phyloP scores from a whole-genome alignment of 2,329 filamentous ascomycete genomes.

The Karstenula rhodostoma region DNA sequence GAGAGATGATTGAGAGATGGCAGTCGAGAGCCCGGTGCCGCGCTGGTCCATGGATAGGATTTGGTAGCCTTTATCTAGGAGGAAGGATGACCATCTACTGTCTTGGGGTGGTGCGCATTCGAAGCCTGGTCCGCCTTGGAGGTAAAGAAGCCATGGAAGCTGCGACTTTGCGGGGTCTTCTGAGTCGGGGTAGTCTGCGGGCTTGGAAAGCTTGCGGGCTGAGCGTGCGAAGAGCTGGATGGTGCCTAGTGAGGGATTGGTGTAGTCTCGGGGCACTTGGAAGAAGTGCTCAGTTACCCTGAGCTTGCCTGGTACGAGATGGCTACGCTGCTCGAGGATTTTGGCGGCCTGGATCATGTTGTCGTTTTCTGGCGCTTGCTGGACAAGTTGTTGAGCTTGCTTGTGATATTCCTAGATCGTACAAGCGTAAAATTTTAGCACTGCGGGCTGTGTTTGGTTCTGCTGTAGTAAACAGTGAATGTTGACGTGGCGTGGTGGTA shows the following conservation, averaged over 20 bases:
- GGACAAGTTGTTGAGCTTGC: neutral
- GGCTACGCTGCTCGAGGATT: conserved; percentile 56
- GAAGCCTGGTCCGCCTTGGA: conserved; percentile 87
- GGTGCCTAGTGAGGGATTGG: conserved; percentile 64
- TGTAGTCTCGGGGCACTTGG: conserved; percentile 83
- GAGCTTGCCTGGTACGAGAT: conserved; percentile 70
- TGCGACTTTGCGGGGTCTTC: conserved; percentile 56
- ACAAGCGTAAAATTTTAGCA: neutral
- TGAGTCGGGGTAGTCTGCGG: conserved; percentile 64
- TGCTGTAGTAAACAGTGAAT: neutral
- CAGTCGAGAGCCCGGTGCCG: conserved; percentile 84
- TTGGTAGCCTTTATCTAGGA: conserved; percentile 84
- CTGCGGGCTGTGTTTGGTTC: neutral
- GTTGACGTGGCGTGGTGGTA: neutral
- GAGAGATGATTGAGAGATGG: conserved; percentile 78
- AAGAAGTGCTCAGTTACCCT: conserved; percentile 85
- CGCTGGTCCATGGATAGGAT: conserved; percentile 87
- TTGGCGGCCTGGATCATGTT: conserved; percentile 55
- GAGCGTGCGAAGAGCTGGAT: conserved; percentile 82
- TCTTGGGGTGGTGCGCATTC: conserved; percentile 79
- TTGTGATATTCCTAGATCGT: neutral
- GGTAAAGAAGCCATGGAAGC: conserved; percentile 71
- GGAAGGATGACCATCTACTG: conserved; percentile 71
- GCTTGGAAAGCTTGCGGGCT: conserved; percentile 71
- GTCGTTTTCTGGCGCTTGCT: conserved; percentile 12